phyloP scores from a whole-genome alignment of 2,329 filamentous ascomycete genomes.

The Botrytis hyacinthi region DNA sequence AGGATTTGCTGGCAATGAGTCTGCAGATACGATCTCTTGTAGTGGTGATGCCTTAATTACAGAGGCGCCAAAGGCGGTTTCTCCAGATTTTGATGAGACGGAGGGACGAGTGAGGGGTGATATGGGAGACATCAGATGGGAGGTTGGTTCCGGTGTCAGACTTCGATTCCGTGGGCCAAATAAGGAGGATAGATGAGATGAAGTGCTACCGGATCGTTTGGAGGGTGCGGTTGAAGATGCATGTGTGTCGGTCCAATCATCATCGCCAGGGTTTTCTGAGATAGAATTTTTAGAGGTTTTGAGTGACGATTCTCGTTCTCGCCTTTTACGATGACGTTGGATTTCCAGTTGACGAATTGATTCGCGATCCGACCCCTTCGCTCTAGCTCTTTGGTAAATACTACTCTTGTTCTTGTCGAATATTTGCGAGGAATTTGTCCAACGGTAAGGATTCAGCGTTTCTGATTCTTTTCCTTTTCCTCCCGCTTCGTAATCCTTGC shows the following conservation, averaged over 20 bases:
- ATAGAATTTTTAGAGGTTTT: background rate
- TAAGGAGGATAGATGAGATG: slow-evolving; percentile 10
- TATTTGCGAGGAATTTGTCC: background rate
- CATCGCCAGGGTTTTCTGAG: background rate
- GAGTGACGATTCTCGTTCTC: background rate
- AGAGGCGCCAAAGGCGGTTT: background rate
- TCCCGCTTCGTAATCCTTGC: background rate
- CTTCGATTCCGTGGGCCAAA: slow-evolving; percentile 14
- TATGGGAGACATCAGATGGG: background rate
- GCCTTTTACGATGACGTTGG: slow-evolving; percentile 1
- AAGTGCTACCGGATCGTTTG: background rate
- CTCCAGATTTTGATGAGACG: background rate
- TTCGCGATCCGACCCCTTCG: background rate
- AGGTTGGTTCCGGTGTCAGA: background rate
- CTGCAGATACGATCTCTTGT: slow-evolving; percentile 14
- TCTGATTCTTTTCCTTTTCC: background rate
- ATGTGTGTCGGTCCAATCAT: slow-evolving; percentile 17
- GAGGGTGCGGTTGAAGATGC: slow-evolving; percentile 4
- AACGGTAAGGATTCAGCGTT: background rate
- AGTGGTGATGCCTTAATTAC: background rate
- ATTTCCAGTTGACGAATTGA: slow-evolving; percentile 12
- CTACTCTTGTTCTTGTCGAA: slow-evolving; percentile 7
- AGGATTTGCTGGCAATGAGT: slow-evolving; percentile 14
- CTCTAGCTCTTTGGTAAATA: background rate
- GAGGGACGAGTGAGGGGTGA: slow-evolving; percentile 6